Evolutionary conservation across 805 yeast species (phyloP).

Genomic region (Lipomyces lipofer): DNA sequence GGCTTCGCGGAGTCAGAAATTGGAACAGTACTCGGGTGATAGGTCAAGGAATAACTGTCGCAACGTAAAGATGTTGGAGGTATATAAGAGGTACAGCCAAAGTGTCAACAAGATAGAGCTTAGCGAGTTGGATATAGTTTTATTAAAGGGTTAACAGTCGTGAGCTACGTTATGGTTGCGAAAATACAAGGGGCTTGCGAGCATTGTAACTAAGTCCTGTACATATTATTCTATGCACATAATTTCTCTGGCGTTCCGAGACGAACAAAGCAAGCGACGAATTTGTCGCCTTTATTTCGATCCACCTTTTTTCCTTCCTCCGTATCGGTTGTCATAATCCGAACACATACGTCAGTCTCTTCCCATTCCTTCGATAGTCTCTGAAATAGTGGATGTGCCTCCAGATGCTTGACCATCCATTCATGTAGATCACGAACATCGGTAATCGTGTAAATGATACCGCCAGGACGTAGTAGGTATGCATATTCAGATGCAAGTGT

Average conservation of each 20-base stretch:
- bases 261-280: constrained; percentile 63
- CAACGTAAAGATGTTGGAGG: constrained; percentile 16
- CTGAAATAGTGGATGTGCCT: constrained; percentile 87
- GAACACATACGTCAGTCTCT: constrained; percentile 72
- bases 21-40: not conserved
- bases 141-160: not conserved
- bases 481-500: constrained; percentile 92
- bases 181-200: no score
- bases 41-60: not conserved
- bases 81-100: constrained; percentile 5
- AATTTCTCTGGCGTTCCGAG: constrained; percentile 23
- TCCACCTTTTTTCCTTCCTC: constrained; percentile 98
- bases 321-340: constrained; percentile 85
- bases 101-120: constrained; percentile 17
- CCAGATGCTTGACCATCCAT: constrained; percentile 95
- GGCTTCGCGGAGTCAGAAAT: constrained; percentile 11
- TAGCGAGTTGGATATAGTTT: constrained; percentile 12
- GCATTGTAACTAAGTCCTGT: no score
- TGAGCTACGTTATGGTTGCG: no score
- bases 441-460: constrained; percentile 89
- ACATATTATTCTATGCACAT: not conserved
- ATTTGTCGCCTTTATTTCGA: constrained; percentile 85
- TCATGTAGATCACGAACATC: constrained; percentile 90
- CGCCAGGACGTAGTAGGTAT: constrained; percentile 80
- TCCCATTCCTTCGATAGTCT: constrained; percentile 82